These are phyloP conservation scores for Alternaria ethzedia DNA, from an alignment of 2,329 filamentous ascomycete genomes.

Conservation along the genomic window DNA sequence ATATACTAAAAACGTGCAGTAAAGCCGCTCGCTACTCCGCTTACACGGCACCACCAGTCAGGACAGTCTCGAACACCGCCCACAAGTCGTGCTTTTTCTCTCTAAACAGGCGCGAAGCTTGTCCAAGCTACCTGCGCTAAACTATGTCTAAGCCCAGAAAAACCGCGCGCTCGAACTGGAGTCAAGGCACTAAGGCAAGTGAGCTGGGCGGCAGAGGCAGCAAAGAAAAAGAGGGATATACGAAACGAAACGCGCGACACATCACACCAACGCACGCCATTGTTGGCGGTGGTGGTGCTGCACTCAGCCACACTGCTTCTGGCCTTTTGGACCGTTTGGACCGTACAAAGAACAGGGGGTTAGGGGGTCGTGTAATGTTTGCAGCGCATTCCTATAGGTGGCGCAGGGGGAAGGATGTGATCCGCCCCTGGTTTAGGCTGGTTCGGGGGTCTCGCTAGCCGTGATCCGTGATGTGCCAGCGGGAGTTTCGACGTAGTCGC, in stretches of 20 bases:
- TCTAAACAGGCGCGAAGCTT: neutral
- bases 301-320: slow-evolving; percentile 24
- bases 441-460: slow-evolving; percentile 6
- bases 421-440: slow-evolving; percentile 17
- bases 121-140: neutral
- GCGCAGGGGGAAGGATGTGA: neutral
- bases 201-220: neutral
- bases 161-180: neutral
- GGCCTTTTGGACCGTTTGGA: slow-evolving; percentile 13
- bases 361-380: neutral
- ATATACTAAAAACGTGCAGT: slow-evolving; percentile 22
- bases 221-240: neutral
- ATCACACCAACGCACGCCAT: neutral
- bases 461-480: neutral
- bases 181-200: neutral
- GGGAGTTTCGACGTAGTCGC: neutral
- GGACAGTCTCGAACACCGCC: neutral
- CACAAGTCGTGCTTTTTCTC: neutral
- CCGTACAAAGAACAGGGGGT: neutral
- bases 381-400: neutral
- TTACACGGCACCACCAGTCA: slow-evolving; percentile 11
- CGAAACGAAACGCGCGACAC: neutral
- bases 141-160: neutral
- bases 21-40: slow-evolving; percentile 6
- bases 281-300: neutral